phyloP scores from a whole-genome alignment of 306 rosid genomes.

The Malus domestica region ASM211411v1 NC_041802.1:29795501-29796000 shows the following conservation, averaged over 20 bases:
- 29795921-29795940: background rate
- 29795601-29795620: constrained; percentile 14
- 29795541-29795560: too few species aligned
- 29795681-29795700: background rate
- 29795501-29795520: too few species aligned
- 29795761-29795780: background rate
- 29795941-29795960: background rate
- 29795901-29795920: background rate
- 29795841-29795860: constrained; percentile 46
- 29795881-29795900: constrained; percentile 11
- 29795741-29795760: constrained; percentile 19
- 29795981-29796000: background rate
- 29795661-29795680: background rate
- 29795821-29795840: constrained; percentile 74
- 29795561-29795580: background rate
- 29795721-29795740: constrained; percentile 31
- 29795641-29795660: background rate
- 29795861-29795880: constrained; percentile 56
- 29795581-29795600: constrained; percentile 30
- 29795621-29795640: constrained; percentile 3
- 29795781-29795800: background rate
- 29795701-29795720: constrained; percentile 35
- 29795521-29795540: too few species aligned
- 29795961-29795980: too few species aligned
- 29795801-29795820: constrained; percentile 35